Evolutionary conservation across 768 basidiomycete genomes (phyloP).

Genomic region (Boletus patriciae): DNA sequence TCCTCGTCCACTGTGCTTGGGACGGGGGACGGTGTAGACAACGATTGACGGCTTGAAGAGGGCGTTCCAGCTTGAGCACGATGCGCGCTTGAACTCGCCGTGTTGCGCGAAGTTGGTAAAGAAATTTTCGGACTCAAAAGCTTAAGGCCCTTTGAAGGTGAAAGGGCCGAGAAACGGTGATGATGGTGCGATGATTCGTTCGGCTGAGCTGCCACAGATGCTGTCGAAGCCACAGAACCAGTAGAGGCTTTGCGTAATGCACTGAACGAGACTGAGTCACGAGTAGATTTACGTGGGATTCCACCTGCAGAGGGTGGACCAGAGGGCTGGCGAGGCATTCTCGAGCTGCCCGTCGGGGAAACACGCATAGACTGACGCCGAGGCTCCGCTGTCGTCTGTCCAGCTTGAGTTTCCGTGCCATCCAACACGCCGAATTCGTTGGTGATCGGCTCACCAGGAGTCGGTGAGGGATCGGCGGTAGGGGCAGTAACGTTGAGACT

Average conservation of each 20-base stretch:
- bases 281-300: slow-evolving; percentile 63
- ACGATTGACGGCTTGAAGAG: slow-evolving; percentile 69
- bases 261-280: slow-evolving; percentile 78
- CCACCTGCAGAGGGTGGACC: slow-evolving; percentile 45
- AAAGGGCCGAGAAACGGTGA: slow-evolving; percentile 79
- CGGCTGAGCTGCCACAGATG: slow-evolving; percentile 49
- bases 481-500: slow-evolving; percentile 60
- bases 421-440: slow-evolving; percentile 87
- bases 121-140: slow-evolving; percentile 78
- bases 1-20: slow-evolving; percentile 81
- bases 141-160: slow-evolving; percentile 82
- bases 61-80: slow-evolving; percentile 58
- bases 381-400: slow-evolving; percentile 39
- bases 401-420: slow-evolving; percentile 48
- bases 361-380: slow-evolving; percentile 60
- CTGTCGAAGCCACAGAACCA: slow-evolving; percentile 70
- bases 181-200: slow-evolving; percentile 43
- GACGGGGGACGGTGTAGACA: slow-evolving; percentile 83
- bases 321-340: slow-evolving; percentile 65
- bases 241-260: slow-evolving; percentile 82
- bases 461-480: slow-evolving; percentile 68
- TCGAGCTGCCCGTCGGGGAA: slow-evolving; percentile 63
- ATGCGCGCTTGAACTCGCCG: slow-evolving; percentile 45
- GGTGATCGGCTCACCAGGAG: slow-evolving; percentile 42
- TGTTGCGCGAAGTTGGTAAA: slow-evolving; percentile 49